Base-by-base conservation (phyloP, 495 filamentous ascomycete genomes). In the Halenospora varia region DNA sequence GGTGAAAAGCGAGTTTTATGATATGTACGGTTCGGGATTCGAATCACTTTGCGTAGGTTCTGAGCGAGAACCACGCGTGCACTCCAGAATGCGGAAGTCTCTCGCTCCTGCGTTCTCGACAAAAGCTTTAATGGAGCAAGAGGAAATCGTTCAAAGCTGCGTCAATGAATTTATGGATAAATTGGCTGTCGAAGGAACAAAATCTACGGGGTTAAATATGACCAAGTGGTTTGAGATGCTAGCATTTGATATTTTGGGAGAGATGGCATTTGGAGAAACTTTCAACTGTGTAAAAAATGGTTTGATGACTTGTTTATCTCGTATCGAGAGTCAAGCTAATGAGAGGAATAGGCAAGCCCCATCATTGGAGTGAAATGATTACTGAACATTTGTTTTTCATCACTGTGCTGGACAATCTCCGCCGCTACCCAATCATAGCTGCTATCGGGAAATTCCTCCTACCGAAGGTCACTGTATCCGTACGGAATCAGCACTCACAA, bases 61-160 rank as follows among this genome's bases (percentile, higher is more conserved):
- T 20, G 29, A 15, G 47, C 55, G 4, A 17, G 35, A 51, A 11
- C 47, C 22, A 6, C 25, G 53, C 6, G 19, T 25, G 51, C 81
- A 84, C 51, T 62, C 53, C 1, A 42, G 59, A 29, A 53, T 81
- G 15, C 69, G 79, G 3, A 62, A 79, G 4, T 74, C 74, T 25
- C 66, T 84, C 55, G 71, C 78, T 0, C 77, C 79, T 59, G 82
- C 75, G 1, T 84, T 85, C 54, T 79, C 75, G 2, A 77, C 81
- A 11, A 71, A 72, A 26, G 60, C 68, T 15, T 72, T 83, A 63
- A 53, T 69, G 1, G 72, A 73, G 25, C 77, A 82, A 57, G 70
- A 78, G 48, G 66, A 70, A 19, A 48, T 81, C 13, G 74, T 83
- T 42, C 50, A 66, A 20, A 55, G 59, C 13, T 76, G 77, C 48